These are phyloP conservation scores for Fusarium zealandicum DNA, from an alignment of 2,329 filamentous ascomycete species.

Conservation along the genomic window DNA sequence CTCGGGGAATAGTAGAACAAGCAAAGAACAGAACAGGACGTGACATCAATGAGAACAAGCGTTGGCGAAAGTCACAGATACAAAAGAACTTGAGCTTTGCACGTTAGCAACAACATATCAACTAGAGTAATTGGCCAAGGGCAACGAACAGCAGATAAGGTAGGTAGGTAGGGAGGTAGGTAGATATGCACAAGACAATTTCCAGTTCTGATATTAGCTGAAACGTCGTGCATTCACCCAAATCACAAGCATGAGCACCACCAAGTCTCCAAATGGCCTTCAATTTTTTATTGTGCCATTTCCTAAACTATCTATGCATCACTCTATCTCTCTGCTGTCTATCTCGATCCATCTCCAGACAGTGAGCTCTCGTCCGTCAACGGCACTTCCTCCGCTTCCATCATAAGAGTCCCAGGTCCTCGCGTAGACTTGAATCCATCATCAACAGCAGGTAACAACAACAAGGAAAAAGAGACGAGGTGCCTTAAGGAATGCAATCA, in stretches of 20 bases:
- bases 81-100: too few relatives aligned
- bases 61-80: too few relatives aligned
- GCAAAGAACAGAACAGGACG: too few relatives aligned
- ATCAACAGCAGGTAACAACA: conserved; percentile 10
- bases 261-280: conserved; percentile 15
- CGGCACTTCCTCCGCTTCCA: conserved; percentile 22
- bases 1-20: too few relatives aligned
- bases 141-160: too few relatives aligned
- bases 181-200: too few relatives aligned
- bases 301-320: conserved; percentile 43
- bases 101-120: too few relatives aligned
- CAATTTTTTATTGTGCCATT: conserved; percentile 43
- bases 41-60: too few relatives aligned
- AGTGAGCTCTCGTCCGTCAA: conserved; percentile 7
- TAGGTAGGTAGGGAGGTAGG: too few relatives aligned
- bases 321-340: conserved; percentile 15
- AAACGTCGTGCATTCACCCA: too few relatives aligned
- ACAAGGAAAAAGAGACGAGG: conserved; percentile 21
- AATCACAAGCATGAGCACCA: not conserved
- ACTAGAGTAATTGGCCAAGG: too few relatives aligned
- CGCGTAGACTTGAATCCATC: conserved; percentile 2
- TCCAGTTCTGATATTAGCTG: too few relatives aligned
- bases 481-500: conserved; percentile 41
- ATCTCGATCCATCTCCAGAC: conserved; percentile 15
- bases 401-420: conserved; percentile 4